Conservation (phyloP, 495 filamentous ascomycete genomes). For the Hypoxylon trugodes region DNA sequence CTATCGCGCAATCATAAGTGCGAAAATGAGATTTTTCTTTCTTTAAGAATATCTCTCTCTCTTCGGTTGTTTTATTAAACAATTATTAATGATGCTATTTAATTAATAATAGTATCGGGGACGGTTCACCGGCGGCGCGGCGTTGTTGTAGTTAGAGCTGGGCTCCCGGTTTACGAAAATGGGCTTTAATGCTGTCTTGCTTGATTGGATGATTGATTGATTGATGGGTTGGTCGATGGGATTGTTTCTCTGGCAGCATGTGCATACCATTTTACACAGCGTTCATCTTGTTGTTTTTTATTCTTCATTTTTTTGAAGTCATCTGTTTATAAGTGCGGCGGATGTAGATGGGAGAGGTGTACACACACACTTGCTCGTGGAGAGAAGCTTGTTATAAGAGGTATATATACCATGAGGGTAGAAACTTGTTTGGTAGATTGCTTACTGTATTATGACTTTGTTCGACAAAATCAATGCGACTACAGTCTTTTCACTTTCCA, state of each 20-base stretch:
- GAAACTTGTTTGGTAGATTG: constrained; percentile 20
- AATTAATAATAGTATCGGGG: constrained; percentile 35
- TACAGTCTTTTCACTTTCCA: constrained; percentile 5
- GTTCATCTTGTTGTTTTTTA: background rate
- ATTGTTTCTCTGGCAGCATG: constrained; percentile 12
- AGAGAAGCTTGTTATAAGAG: constrained; percentile 5
- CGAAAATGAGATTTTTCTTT: too few species aligned
- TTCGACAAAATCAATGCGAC: background rate
- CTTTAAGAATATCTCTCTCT: too few species aligned
- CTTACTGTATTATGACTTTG: constrained; percentile 34
- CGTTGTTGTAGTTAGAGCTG: constrained; percentile 32
- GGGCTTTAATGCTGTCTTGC: background rate
- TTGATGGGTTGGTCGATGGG: too few species aligned
- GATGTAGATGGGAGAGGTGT: constrained; percentile 9
- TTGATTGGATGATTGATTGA: too few species aligned
- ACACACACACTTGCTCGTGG: background rate
- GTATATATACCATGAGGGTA: constrained; percentile 20
- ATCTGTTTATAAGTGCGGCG: background rate
- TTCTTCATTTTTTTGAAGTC: background rate
- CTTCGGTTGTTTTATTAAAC: background rate
- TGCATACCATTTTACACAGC: constrained; percentile 25
- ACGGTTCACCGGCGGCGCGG: constrained; percentile 31
- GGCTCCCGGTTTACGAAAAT: constrained; percentile 28
- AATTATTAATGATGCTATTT: constrained; percentile 24
- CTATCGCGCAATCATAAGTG: too few species aligned